These are phyloP conservation scores for Colletotrichum euphorbiae DNA, from an alignment of 2,329 filamentous ascomycete species.

Conservation along the genomic window DNA sequence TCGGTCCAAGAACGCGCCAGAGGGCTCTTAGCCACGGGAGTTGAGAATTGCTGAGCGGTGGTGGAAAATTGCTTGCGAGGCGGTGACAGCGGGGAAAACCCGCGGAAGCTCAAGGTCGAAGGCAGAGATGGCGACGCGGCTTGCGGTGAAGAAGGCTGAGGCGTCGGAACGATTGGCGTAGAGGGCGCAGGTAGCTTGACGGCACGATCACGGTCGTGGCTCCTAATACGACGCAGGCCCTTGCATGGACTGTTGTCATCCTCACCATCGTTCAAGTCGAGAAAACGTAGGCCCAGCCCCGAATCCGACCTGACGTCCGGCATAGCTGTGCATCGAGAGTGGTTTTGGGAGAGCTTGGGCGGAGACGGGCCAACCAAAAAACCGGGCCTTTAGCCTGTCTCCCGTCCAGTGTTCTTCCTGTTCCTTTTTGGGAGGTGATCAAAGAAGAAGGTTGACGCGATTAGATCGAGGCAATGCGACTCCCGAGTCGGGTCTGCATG, in stretches of 20 bases:
- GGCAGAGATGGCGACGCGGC: conserved; percentile 42
- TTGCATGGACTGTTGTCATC: conserved; percentile 39
- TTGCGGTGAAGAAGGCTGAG: conserved; percentile 40
- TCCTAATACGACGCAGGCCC: conserved; percentile 29
- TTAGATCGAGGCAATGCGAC: conserved; percentile 30
- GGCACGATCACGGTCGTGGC: conserved; percentile 26
- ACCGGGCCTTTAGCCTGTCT: conserved; percentile 33
- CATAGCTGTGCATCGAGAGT: conserved; percentile 38
- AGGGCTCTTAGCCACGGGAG: conserved; percentile 39
- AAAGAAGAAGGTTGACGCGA: conserved; percentile 25
- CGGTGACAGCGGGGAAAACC: conserved; percentile 49
- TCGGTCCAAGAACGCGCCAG: conserved; percentile 39
- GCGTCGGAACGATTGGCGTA: conserved; percentile 22
- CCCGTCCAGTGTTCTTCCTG: background rate
- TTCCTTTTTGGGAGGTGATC: conserved; percentile 20
- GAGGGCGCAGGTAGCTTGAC: conserved; percentile 14
- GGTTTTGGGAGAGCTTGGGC: conserved; percentile 20
- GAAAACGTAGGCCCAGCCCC: conserved; percentile 40
- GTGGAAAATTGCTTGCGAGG: conserved; percentile 46
- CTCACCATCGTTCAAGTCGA: conserved; percentile 38
- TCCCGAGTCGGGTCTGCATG: conserved; percentile 33
- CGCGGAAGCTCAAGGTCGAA: conserved; percentile 45
- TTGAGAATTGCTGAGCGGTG: conserved; percentile 43
- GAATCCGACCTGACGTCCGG: conserved; percentile 39
- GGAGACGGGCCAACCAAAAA: conserved; percentile 38